A percentile compares a stretch with the other conserved stretches of the same genome.
Evolutionary conservation across 176 grass and related monocot genomes (phyloP).

Genomic region (Oryza coarctata): DNA sequence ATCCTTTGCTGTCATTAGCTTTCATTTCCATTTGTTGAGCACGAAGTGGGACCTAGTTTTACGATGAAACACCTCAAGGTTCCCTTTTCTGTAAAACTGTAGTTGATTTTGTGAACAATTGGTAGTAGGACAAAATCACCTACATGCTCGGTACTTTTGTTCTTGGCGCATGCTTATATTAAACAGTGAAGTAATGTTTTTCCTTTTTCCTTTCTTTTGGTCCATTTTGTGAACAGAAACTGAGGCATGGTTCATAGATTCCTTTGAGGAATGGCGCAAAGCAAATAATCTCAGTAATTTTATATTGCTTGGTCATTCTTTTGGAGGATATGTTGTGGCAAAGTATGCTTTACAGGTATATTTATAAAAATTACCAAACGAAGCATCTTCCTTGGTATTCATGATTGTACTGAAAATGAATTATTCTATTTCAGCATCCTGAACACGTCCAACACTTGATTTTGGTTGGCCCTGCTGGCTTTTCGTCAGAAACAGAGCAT

Average conservation of each 20-base stretch:
- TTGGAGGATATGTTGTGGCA: constrained; percentile 94
- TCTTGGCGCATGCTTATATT: not conserved
- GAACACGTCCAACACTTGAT: constrained; percentile 91
- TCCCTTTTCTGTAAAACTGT: not conserved
- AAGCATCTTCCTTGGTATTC: constrained; percentile 2
- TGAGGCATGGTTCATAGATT: constrained; percentile 97
- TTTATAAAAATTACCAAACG: not conserved
- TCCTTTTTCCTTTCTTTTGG: constrained; percentile 28
- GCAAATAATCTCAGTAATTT: constrained; percentile 91
- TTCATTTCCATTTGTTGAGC: not conserved
- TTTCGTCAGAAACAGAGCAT: constrained; percentile 85
- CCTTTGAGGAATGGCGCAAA: constrained; percentile 98
- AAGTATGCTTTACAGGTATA: constrained; percentile 93
- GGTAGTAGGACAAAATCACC: not conserved
- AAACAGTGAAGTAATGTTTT: constrained; percentile 8
- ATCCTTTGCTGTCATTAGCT: not conserved
- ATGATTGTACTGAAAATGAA: constrained; percentile 27
- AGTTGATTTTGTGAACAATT: not conserved
- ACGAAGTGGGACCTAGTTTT: constrained; percentile 6
- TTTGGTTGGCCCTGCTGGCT: constrained; percentile 95
- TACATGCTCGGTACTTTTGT: constrained; percentile 18
- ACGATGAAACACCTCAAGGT: not conserved
- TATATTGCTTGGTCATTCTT: constrained; percentile 96
- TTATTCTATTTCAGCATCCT: constrained; percentile 72
- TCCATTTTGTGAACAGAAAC: constrained; percentile 67